Evolutionary conservation across 208 protist genomes (phyloP), one percentile per base, ranked within the genome.

Genomic region (Leishmania major): DNA sequence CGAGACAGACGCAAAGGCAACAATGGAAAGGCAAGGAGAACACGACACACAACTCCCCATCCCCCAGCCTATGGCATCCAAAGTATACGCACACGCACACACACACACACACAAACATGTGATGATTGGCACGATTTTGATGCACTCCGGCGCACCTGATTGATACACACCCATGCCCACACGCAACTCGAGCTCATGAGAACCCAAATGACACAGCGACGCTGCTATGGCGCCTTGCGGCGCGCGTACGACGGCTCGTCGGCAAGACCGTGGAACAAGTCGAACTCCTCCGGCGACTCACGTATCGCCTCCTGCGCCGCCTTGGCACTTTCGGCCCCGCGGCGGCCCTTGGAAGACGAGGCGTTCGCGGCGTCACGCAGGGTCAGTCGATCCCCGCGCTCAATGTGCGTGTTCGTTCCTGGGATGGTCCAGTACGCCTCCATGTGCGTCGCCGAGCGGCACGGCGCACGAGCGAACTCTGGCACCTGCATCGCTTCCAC

Each of bases 401-500:
- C 86, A 59, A 96, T 93, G 62, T 92, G 84, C 45, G 91, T 94
- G 84, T 95, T 93, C 13, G 92, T 95, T 6, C 95, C 95, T 15
- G 93, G 95, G 66, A 97, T 97, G 8, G 93, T 95, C 95, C 95
- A 97, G 84, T 96, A 97, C n/a, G 91, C 79, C 83, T 97, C 95
- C 76, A 96, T 88, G 80, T 86, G 82, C 8, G 84, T 82, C n/a
- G 62, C 82, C 22, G 87, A 80, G 28, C 75, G 81, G 67, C 90
- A 96, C 57, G 93, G 91, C 15, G 95, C 90, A 15, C 91, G 86
- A 51, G 90, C 89, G 55, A 70, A 49, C 62, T 60, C 66, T 7
- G 95, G 92, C 75, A 96, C 89, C 89, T 91, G 88, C 88, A 97
- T 89, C 60, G 93, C 91, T 69, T 94, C 89, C 31, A 96, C 95